Percentiles rank a stretch among this genome's conserved stretches.
phyloP scores from a whole-genome alignment of 2,329 filamentous ascomycete genomes.

The Blumeria hordei region DNA sequence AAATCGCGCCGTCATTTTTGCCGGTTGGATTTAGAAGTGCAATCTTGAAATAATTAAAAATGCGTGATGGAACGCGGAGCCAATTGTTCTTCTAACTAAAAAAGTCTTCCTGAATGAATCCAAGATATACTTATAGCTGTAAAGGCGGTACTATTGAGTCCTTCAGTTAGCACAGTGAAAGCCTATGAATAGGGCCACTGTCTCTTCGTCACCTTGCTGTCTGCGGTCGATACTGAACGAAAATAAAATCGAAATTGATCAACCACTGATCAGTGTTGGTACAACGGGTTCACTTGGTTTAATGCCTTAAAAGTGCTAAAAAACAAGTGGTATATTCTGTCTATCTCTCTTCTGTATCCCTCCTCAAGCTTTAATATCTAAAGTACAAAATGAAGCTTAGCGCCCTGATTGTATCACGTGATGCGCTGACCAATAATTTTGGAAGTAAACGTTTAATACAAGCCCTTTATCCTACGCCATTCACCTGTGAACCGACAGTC shows the following conservation, averaged over 20 bases:
- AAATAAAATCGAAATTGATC: neutral
- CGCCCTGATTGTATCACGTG: too few relatives aligned
- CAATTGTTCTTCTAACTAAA: neutral
- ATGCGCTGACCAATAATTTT: too few relatives aligned
- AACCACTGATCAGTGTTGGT: neutral
- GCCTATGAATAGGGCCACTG: neutral
- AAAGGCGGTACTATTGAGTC: neutral
- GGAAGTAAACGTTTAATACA: too few relatives aligned
- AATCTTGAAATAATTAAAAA: neutral
- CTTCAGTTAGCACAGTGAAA: neutral
- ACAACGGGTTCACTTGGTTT: neutral
- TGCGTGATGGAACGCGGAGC: neutral
- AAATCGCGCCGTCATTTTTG: neutral
- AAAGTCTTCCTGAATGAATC: neutral
- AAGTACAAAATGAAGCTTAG: too few relatives aligned
- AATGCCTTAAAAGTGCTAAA: too few relatives aligned
- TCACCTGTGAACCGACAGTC: too few relatives aligned
- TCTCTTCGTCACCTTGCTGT: neutral
- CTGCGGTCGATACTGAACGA: neutral
- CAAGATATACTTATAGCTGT: neutral
- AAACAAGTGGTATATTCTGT: too few relatives aligned
- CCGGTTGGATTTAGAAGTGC: neutral
- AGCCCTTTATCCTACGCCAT: too few relatives aligned
- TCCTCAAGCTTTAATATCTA: too few relatives aligned
- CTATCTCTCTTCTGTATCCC: too few relatives aligned